Evolutionary conservation across 2,329 filamentous ascomycete species (phyloP), one percentile per base, ranked within the genome.

Genomic region (Penicillium sclerotigenum): DNA sequence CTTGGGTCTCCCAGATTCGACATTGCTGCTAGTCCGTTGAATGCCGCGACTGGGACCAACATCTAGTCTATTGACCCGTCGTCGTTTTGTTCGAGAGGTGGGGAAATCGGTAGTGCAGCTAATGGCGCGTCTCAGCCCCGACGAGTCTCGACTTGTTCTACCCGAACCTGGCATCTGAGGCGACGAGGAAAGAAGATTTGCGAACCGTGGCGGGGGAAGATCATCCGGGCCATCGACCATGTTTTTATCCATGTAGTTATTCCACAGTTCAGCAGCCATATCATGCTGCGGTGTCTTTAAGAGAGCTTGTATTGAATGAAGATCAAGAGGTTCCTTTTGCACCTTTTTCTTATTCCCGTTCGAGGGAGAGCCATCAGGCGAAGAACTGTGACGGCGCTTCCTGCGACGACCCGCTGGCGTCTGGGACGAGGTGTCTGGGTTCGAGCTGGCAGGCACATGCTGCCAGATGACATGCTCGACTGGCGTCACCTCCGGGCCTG

Each of bases 211-310:
- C 63, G 84, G 85, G 40, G 70, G 71, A 41, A 80, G 71, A 20
- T 82, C 81, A 1, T 75, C 71, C 42, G 73, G 72, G 50, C 73
- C 63, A 59, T 79, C 72, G 14, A 77, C 69, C 51, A 74, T 72
- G 59, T 80, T 76, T 66, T 79, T 75, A 52, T 84, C 73, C 36
- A 87, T 83, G 68, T 90, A 91, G 50, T 87, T 85, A 64, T 88
- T 89, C 89, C 89, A 93, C 2, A 92, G 74, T 60, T 92, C 88
- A 31, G 87, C 74, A 2, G 87, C 88, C 36, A 89, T 87, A 65
- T 92, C 88, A 31, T 85, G 81, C 60, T 87, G 83, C 13, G 87
- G 86, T 1, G 87, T 88, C 61, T 82, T 86, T 41, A 89, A 72
- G 0, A 83, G 78, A 52, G 81, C 78, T 37, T 82, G 81, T 40